These are phyloP conservation scores for Thoreauomyces humboldtii DNA, from an alignment of 192 early-diverging fungal genomes.

Conservation along the genomic window DNA sequence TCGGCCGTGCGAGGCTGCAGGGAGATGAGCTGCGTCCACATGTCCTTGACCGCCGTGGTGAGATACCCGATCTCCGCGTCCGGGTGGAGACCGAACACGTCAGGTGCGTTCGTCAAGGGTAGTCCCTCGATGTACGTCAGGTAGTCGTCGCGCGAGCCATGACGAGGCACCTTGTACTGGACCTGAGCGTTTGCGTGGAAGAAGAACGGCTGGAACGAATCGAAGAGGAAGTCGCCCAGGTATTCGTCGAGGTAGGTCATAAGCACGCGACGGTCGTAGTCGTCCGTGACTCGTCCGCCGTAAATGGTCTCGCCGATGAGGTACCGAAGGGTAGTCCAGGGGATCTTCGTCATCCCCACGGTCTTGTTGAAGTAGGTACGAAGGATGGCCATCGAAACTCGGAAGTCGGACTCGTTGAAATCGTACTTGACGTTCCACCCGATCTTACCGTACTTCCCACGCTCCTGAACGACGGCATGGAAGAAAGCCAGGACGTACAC, in stretches of 20 bases:
- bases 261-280: slow-evolving; percentile 59
- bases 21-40: slow-evolving; percentile 61
- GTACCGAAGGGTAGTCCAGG: slow-evolving; percentile 64
- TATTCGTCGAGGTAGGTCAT: slow-evolving; percentile 66
- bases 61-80: slow-evolving; percentile 66
- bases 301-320: slow-evolving; percentile 65
- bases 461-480: slow-evolving; percentile 63
- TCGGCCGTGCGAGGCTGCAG: slow-evolving; percentile 59
- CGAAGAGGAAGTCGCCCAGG: slow-evolving; percentile 62
- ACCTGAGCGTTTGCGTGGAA: slow-evolving; percentile 53
- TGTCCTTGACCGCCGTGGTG: slow-evolving; percentile 60
- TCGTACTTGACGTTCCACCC: slow-evolving; percentile 67
- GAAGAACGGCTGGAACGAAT: slow-evolving; percentile 61
- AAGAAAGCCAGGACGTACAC: slow-evolving; percentile 61
- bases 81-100: slow-evolving; percentile 63
- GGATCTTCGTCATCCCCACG: slow-evolving; percentile 53
- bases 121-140: slow-evolving; percentile 56
- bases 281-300: slow-evolving; percentile 63
- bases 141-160: slow-evolving; percentile 52
- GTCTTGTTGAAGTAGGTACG: slow-evolving; percentile 62
- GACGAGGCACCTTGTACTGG: slow-evolving; percentile 51
- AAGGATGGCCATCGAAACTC: slow-evolving; percentile 54
- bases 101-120: slow-evolving; percentile 59
- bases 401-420: slow-evolving; percentile 64
- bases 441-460: slow-evolving; percentile 63